A percentile compares a stretch with the other conserved stretches of the same genome.
phyloP scores from a whole-genome alignment of 1,284 basidiomycete species.

The Retiboletus flavoniger region DNA sequence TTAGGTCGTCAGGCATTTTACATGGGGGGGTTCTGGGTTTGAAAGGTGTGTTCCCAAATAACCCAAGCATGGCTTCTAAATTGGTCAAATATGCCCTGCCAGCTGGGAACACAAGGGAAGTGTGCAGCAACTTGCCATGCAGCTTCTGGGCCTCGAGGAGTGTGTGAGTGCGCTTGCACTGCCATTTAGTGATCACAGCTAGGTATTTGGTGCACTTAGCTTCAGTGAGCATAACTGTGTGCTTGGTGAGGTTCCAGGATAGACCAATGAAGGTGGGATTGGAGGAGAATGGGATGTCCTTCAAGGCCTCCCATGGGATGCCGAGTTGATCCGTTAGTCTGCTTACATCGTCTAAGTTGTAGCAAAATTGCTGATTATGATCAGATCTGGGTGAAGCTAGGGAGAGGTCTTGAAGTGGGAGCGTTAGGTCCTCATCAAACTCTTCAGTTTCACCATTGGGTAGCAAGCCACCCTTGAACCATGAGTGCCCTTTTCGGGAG shows the following conservation, averaged over 20 bases:
- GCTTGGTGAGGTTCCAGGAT: too few relatives aligned
- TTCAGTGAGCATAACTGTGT: slow-evolving; percentile 8
- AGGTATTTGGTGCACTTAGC: too few relatives aligned
- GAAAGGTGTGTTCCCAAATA: slow-evolving; percentile 28
- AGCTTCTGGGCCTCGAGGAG: slow-evolving; percentile 32
- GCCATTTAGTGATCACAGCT: too few relatives aligned
- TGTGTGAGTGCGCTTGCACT: slow-evolving; percentile 14
- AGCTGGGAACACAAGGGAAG: slow-evolving; percentile 25
- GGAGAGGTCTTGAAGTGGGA: background rate
- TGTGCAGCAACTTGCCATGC: slow-evolving; percentile 38
- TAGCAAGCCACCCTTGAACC: background rate
- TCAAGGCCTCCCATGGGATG: too few relatives aligned
- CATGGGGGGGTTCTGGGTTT: background rate
- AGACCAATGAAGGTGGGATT: background rate
- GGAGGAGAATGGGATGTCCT: too few relatives aligned
- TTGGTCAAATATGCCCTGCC: slow-evolving; percentile 26
- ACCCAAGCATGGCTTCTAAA: slow-evolving; percentile 30
- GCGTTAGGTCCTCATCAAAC: background rate
- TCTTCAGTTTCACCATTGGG: background rate
- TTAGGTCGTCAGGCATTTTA: background rate
- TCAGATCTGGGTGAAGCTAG: too few relatives aligned
- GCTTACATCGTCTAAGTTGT: too few relatives aligned
- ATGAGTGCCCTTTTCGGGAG: background rate
- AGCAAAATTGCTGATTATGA: too few relatives aligned
- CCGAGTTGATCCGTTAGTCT: too few relatives aligned